A percentile compares a stretch with the other conserved stretches of the same genome.
phyloP scores from a whole-genome alignment of 2,329 filamentous ascomycete genomes.

The Tolypocladium cylindrosporum region DNA sequence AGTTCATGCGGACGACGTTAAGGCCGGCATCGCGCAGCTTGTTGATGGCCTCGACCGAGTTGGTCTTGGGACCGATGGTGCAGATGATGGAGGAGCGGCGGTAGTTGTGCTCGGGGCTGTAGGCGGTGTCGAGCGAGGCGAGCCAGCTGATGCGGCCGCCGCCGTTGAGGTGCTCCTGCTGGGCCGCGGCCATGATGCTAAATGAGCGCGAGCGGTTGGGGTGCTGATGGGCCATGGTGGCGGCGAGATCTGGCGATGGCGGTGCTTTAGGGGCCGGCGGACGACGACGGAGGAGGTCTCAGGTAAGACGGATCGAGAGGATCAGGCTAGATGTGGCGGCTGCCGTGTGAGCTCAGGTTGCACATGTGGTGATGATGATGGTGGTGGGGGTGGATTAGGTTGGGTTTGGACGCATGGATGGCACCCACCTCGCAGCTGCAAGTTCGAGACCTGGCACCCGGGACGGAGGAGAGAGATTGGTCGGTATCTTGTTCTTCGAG shows the following conservation, averaged over 20 bases:
- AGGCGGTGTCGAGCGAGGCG: constrained; percentile 74
- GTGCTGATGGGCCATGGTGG: constrained; percentile 22
- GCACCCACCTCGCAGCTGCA: background rate
- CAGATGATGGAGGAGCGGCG: constrained; percentile 97
- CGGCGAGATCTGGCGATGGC: constrained; percentile 7
- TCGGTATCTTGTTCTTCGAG: background rate
- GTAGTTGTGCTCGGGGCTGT: constrained; percentile 78
- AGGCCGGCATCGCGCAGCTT: constrained; percentile 81
- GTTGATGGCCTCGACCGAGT: constrained; percentile 96
- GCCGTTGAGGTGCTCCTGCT: constrained; percentile 77
- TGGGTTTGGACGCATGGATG: background rate
- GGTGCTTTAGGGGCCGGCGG: constrained; percentile 1
- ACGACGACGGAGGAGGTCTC: background rate
- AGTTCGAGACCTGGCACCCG: background rate
- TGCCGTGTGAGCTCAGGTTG: background rate
- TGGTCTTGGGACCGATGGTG: constrained; percentile 98
- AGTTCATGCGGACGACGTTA: constrained; percentile 99
- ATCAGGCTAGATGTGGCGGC: background rate
- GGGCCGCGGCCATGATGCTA: constrained; percentile 48
- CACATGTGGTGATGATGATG: background rate
- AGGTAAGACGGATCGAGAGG: background rate
- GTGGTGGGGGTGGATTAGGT: background rate
- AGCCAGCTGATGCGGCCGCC: constrained; percentile 61
- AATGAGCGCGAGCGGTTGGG: constrained; percentile 19
- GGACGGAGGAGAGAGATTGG: background rate